Conservation (phyloP, 139 green algal species). For the Monoraphidium neglectum region DNA sequence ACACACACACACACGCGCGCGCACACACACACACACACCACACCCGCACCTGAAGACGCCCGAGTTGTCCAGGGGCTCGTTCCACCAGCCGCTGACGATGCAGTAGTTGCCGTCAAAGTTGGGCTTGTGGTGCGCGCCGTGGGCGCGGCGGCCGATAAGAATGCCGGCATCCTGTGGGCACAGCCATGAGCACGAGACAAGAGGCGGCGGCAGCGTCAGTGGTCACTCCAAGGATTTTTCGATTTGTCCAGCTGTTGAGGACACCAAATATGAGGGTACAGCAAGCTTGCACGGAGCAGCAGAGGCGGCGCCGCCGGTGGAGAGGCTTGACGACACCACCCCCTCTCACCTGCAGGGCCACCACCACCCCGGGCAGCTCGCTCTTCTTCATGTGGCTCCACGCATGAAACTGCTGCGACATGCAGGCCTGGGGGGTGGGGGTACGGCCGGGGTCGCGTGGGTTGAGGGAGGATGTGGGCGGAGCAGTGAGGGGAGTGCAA, state of each 20-base stretch:
- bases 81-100: conserved; percentile 95
- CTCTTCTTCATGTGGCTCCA: conserved; percentile 94
- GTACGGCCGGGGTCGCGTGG: too few relatives aligned
- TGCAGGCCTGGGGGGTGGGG: conserved; percentile 59
- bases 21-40: too few relatives aligned
- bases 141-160: conserved; percentile 77
- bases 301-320: not conserved
- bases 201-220: not conserved
- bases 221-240: too few relatives aligned
- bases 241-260: not conserved
- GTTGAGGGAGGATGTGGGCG: not conserved
- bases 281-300: not conserved
- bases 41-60: conserved; percentile 62
- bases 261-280: too few relatives aligned
- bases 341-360: conserved; percentile 70
- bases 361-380: conserved; percentile 74
- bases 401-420: conserved; percentile 97
- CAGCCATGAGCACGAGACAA: too few relatives aligned
- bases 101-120: conserved; percentile 97
- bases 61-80: conserved; percentile 79
- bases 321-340: not conserved
- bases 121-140: conserved; percentile 92
- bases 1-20: conserved; percentile 47
- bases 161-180: conserved; percentile 73
- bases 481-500: not conserved